phyloP scores from a whole-genome alignment of 2,329 filamentous ascomycete species.

The Xylaria digitata region DNA sequence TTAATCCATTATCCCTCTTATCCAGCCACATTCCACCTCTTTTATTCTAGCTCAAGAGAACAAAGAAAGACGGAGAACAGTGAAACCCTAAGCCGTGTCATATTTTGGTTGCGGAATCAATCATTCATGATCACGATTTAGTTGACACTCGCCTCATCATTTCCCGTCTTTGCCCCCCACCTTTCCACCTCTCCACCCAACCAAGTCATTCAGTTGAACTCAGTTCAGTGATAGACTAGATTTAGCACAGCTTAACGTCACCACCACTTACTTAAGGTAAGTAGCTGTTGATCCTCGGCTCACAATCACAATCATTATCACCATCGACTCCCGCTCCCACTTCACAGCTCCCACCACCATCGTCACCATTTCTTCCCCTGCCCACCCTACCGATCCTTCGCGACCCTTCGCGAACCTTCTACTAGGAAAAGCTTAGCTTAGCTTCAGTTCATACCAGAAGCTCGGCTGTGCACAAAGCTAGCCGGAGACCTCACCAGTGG shows the following conservation, averaged over 20 bases:
- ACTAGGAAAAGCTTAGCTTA: constrained; percentile 10
- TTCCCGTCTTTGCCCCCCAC: too few species aligned
- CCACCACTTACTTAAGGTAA: constrained; percentile 5
- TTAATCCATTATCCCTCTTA: neutral
- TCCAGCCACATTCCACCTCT: neutral
- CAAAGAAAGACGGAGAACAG: constrained; percentile 10
- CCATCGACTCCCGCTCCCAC: too few species aligned
- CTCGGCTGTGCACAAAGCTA: constrained; percentile 14
- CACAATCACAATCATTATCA: neutral
- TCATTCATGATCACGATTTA: too few species aligned
- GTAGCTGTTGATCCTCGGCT: constrained; percentile 23
- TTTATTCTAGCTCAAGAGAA: constrained; percentile 3
- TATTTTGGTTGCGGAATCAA: constrained; percentile 12
- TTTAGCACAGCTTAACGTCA: constrained; percentile 13
- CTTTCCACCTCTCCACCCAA: neutral
- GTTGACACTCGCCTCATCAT: neutral
- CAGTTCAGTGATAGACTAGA: constrained; percentile 2
- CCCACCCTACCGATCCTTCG: constrained; percentile 35
- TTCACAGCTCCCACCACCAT: constrained; percentile 11
- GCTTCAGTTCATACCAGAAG: neutral
- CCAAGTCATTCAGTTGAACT: constrained; percentile 12
- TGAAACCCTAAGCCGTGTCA: neutral
- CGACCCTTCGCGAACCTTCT: constrained; percentile 47
- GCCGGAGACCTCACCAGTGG: neutral
- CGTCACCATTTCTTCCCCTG: constrained; percentile 19